Evolutionary conservation across 1,284 basidiomycete species (phyloP).

Genomic region (Malassezia vespertilionis): DNA sequence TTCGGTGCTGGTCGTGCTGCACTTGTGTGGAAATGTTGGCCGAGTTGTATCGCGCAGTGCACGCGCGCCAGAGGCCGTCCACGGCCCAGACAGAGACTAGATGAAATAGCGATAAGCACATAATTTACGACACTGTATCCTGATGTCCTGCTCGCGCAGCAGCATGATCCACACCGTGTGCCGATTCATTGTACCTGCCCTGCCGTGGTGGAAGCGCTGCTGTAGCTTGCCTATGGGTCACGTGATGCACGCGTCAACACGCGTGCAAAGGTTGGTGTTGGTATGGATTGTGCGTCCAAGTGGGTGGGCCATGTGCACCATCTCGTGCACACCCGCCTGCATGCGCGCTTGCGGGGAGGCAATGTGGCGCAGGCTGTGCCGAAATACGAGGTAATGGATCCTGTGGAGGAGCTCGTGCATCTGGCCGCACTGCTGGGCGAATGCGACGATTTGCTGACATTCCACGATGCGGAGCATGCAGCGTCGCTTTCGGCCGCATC

Average conservation of each 20-base stretch:
- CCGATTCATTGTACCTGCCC: slow-evolving; percentile 44
- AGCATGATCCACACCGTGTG: slow-evolving; percentile 39
- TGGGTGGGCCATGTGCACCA: neutral
- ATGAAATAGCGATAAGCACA: too few relatives aligned
- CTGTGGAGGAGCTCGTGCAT: slow-evolving; percentile 1
- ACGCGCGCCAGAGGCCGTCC: too few relatives aligned
- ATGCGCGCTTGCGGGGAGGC: slow-evolving; percentile 3
- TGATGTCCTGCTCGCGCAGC: too few relatives aligned
- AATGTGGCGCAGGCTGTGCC: too few relatives aligned
- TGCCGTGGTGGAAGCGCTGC: slow-evolving; percentile 30
- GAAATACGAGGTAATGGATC: neutral
- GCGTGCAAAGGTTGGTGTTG: slow-evolving; percentile 1
- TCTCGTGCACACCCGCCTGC: neutral
- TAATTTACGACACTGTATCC: slow-evolving; percentile 5
- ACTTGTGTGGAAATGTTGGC: too few relatives aligned
- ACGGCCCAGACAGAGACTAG: too few relatives aligned
- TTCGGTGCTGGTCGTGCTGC: too few relatives aligned
- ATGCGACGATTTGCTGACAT: slow-evolving; percentile 11
- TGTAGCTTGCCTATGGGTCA: neutral
- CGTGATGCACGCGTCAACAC: slow-evolving; percentile 1
- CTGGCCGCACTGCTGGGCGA: slow-evolving; percentile 7
- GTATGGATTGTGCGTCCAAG: too few relatives aligned
- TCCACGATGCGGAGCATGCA: slow-evolving; percentile 7
- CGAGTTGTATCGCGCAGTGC: too few relatives aligned
- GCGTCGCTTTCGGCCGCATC: neutral